Percentiles rank a stretch among this genome's conserved stretches.
These are phyloP conservation scores for Candida freyschussii DNA, from an alignment of 1,139 yeast species.

Conservation along the genomic window DNA sequence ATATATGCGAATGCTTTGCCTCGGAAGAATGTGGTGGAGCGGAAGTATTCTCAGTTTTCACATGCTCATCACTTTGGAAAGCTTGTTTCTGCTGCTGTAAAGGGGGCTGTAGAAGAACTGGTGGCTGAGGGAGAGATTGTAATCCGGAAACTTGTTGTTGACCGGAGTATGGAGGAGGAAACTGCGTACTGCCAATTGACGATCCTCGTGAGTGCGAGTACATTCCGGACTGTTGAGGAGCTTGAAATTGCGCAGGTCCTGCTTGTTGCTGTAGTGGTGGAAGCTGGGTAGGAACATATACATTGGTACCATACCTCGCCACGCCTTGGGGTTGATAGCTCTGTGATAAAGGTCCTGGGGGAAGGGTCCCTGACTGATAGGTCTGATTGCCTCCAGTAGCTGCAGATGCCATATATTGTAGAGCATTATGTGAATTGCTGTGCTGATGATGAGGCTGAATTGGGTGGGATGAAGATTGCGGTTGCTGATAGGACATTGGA, in stretches of 20 bases:
- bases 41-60: not conserved
- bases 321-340: slow-evolving; percentile 3
- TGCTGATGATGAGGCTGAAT: slow-evolving; percentile 5
- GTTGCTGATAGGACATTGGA: slow-evolving; percentile 9
- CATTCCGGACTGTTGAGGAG: slow-evolving; percentile 14
- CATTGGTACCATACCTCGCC: slow-evolving; percentile 10
- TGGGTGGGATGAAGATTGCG: slow-evolving; percentile 4
- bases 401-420: slow-evolving; percentile 12
- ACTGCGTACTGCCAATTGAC: slow-evolving; percentile 20
- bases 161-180: slow-evolving; percentile 18
- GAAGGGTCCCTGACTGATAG: slow-evolving; percentile 9
- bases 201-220: slow-evolving; percentile 20
- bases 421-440: slow-evolving; percentile 7
- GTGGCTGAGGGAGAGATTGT: slow-evolving; percentile 10
- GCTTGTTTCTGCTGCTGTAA: slow-evolving; percentile 3
- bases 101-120: slow-evolving; percentile 2
- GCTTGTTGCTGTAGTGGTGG: slow-evolving; percentile 19
- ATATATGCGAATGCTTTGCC: too few relatives aligned
- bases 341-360: slow-evolving; percentile 5
- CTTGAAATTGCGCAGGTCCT: slow-evolving; percentile 13
- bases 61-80: not conserved
- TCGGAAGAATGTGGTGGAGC: not conserved
- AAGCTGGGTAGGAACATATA: slow-evolving; percentile 16
- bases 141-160: too few relatives aligned
- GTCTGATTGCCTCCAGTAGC: slow-evolving; percentile 4